A percentile compares a stretch with the other conserved stretches of the same genome.
Conservation (phyloP, 805 yeast genomes). For the Candida ipomoeae region DNA sequence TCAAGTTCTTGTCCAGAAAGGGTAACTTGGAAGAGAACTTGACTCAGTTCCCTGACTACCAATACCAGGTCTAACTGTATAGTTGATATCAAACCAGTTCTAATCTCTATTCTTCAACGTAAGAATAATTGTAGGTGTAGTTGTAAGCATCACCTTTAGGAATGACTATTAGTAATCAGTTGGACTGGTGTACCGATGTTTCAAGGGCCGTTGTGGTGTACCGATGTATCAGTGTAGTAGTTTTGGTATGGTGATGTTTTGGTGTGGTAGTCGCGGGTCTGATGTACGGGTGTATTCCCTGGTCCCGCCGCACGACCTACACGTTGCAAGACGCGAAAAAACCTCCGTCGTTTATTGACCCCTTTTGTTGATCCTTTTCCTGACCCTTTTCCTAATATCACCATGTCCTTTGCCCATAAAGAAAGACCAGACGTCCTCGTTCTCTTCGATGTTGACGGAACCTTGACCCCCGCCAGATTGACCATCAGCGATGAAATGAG, state of each 20-base stretch:
- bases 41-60: conserved; percentile 89
- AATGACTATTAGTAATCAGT: no score
- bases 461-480: conserved; percentile 95
- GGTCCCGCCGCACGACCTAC: neutral
- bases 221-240: no score
- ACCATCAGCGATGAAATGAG: conserved; percentile 72
- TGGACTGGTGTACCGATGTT: no score
- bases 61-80: conserved; percentile 42
- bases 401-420: conserved; percentile 63
- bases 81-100: conserved; percentile 1
- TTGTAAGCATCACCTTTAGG: no score
- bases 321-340: conserved; percentile 4
- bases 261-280: no score
- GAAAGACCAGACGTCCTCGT: conserved; percentile 84
- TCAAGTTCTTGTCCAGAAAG: conserved; percentile 95
- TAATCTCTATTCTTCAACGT: no score
- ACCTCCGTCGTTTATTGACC: neutral
- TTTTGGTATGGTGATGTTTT: no score
- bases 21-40: conserved; percentile 93
- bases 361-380: no score
- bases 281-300: neutral
- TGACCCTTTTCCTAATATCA: conserved; percentile 2
- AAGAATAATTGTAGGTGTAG: neutral
- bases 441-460: conserved; percentile 97
- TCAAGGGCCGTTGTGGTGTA: no score